Evolutionary conservation across 1,284 basidiomycete species (phyloP).

Genomic region (Leucoagaricus sp.): DNA sequence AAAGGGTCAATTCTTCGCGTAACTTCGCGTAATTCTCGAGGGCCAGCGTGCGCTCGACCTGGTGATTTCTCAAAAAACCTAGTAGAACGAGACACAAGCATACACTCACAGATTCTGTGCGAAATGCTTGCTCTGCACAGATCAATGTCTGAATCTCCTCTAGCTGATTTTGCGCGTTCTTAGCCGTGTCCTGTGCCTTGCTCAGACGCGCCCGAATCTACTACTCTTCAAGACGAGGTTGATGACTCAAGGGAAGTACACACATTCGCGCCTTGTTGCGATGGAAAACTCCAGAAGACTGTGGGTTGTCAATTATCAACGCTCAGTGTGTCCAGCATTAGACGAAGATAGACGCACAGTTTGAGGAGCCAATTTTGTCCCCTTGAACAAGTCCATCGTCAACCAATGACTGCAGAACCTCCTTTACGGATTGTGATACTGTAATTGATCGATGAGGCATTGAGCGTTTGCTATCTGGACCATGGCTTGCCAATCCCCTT

Average conservation of each 20-base stretch:
- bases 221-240: constrained; percentile 13
- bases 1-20: constrained; percentile 49
- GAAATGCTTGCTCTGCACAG: constrained; percentile 48
- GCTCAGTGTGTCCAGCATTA: constrained; percentile 16
- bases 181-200: constrained; percentile 52
- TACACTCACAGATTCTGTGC: constrained; percentile 63
- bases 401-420: constrained; percentile 81
- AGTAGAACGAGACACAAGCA: background rate
- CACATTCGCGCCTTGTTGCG: constrained; percentile 79
- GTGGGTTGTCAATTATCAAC: constrained; percentile 11
- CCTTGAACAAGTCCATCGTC: constrained; percentile 80
- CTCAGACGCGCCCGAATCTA: constrained; percentile 66
- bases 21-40: constrained; percentile 27
- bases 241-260: constrained; percentile 21
- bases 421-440: constrained; percentile 89
- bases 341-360: constrained; percentile 57
- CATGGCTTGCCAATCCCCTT: constrained; percentile 78
- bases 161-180: constrained; percentile 48
- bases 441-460: background rate
- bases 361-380: constrained; percentile 91
- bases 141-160: constrained; percentile 46
- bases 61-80: background rate
- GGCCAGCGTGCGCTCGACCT: constrained; percentile 56
- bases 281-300: constrained; percentile 95
- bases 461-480: background rate